Evolutionary conservation across 768 basidiomycete species (phyloP), one percentile per base, ranked within the genome.

Genomic region (Trametes coccinea): DNA sequence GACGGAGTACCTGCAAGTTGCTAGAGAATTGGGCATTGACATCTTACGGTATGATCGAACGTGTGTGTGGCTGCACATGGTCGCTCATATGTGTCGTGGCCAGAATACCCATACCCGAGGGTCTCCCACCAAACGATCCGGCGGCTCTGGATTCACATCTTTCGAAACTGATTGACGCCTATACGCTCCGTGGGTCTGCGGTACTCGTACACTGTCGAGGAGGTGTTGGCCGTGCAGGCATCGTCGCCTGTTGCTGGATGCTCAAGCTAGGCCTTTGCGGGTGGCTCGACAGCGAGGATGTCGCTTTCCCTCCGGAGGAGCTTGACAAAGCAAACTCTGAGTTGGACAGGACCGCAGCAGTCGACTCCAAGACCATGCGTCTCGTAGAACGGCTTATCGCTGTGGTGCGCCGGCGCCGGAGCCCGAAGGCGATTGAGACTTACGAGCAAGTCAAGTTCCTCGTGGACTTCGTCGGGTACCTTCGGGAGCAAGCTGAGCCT

Each of bases 161-260:
- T 3, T 78, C 80, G 6, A 77, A 80, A 46, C 73, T 96, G 56
- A 87, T 95, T 45, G 73, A 83, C 22, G 72, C 73, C 4, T 96
- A 96, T 69, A 89, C 94, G 0, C 77, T 95, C 3, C 77, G 76
- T 5, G 93, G 95, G 2, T 70, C 83, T 0, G 80, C 84, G 8
- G 81, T 95, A 8, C 81, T 96, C 10, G 90, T 89, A 11, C 96
- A 98, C 67, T 98, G 96, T 71, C 85, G 95, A 16, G 95, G 95
- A 14, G 96, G 96, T 3, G 90, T 98, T 6, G 95, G 95, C 2
- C 84, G 95, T 16, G 96, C 95, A 0, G 96, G 95, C 0, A 80
- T 98, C 29, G 80, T 98, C 47, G 95, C 94, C 2, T 92, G 89
- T 66, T 93, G 91, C 69, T 98, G 95, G 95, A 81, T 92, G 71